Base-by-base conservation (phyloP, 1,284 basidiomycete species). In the Heliocybe sulcata region DNA sequence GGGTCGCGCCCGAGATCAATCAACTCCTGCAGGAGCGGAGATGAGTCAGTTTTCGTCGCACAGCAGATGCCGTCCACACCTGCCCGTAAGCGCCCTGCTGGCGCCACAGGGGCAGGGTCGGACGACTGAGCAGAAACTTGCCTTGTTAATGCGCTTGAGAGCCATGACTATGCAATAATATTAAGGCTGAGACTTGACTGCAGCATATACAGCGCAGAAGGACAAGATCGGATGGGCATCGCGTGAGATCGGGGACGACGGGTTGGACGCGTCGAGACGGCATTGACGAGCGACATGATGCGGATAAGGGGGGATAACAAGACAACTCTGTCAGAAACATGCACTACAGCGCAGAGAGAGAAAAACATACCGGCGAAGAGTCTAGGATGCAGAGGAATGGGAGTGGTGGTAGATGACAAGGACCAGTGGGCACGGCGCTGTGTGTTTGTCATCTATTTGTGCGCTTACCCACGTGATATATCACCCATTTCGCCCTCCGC, bases 131-230 rank as follows among this genome's bases (percentile, higher is more conserved):
- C 45, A 25, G 54, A 51, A 52, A 65, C 83, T 56, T 60, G 94
- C 94, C 89, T 96, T 97, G 90, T 94, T 96, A 80, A 98, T 98
- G 82, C 94, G 94, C 82, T 95, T 96, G 65, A 97, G 82, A 68
- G 94, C 94, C 94, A 96, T 97, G 63, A 63, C 60, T 59, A 54
- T 47, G 57, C 63, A 57, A 62, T 29, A 26, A 25, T 25, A 29
- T 49, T 49, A 49, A 49, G 16, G 8, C 3, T 12, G 14, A 25
- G 47, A 26, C 47, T 49, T 49, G 47, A 29, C 47, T 52, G 29
- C 27, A 14, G 19, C 27, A 4, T 6, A 35, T 35, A 23, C 29
- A 8, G 47, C 31, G 3, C 6, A 33, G 22, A 52, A 6, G 3
- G 20, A 26, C 9, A 22, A 49, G 9, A 49, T 49, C 47, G 22